A percentile compares a stretch with the other conserved stretches of the same genome.
Conservation (phyloP, 1,284 basidiomycete genomes). For the Ganoderma lingzhi region DNA sequence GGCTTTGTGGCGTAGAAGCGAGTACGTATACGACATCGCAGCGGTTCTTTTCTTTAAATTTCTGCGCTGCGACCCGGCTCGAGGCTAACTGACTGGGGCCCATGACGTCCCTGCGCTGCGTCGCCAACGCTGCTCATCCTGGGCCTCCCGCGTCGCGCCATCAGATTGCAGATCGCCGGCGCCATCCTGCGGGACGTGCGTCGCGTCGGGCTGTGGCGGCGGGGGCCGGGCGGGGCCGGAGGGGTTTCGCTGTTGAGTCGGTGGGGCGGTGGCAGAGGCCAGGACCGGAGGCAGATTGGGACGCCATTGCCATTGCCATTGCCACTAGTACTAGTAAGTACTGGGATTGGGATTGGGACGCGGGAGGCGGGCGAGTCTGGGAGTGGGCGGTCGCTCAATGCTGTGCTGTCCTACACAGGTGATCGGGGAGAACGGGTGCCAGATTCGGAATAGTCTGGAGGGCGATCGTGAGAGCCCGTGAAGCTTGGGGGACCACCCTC, state of each 20-base stretch:
- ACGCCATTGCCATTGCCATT: too few relatives aligned
- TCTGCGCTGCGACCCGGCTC: neutral
- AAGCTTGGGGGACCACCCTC: constrained; percentile 36
- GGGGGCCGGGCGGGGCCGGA: neutral
- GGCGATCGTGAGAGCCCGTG: constrained; percentile 31
- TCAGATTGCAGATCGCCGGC: constrained; percentile 7
- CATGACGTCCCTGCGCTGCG: constrained; percentile 14
- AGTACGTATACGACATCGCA: constrained; percentile 10
- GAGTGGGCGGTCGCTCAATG: constrained; percentile 12
- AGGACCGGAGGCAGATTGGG: neutral
- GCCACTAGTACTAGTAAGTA: too few relatives aligned
- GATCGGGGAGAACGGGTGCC: constrained; percentile 33
- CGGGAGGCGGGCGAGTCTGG: neutral
- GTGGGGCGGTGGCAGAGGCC: neutral
- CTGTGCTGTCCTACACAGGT: constrained; percentile 32
- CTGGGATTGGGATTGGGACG: neutral
- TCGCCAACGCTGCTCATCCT: neutral
- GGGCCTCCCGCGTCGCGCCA: neutral
- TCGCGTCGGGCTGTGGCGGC: neutral
- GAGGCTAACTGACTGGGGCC: constrained; percentile 22
- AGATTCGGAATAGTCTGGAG: constrained; percentile 24
- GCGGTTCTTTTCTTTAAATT: neutral
- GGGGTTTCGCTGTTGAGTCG: neutral
- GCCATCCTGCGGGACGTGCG: constrained; percentile 4
- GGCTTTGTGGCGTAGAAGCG: constrained; percentile 34